phyloP scores from a whole-genome alignment of 129 eudicot species.

The Erigeron canadensis region DNA sequence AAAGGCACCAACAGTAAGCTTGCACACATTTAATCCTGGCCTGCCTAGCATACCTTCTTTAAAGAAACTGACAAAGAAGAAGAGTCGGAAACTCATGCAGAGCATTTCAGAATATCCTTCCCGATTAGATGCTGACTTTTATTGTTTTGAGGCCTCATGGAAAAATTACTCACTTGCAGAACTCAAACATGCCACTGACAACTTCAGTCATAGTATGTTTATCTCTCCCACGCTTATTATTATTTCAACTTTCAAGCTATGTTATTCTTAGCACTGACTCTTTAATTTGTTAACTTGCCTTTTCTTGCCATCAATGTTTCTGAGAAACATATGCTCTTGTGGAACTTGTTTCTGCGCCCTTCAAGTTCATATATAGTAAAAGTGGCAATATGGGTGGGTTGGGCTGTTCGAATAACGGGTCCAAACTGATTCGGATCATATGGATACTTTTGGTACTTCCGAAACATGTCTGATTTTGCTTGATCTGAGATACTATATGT shows the following conservation, averaged over 20 bases:
- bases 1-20: slow-evolving; percentile 54
- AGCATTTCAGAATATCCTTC: slow-evolving; percentile 50
- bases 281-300: neutral
- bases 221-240: neutral
- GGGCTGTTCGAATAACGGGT: too few relatives aligned
- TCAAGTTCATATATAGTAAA: too few relatives aligned
- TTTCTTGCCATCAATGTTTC: neutral
- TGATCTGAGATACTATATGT: too few relatives aligned
- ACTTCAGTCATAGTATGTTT: slow-evolving; percentile 60
- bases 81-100: slow-evolving; percentile 38
- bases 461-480: too few relatives aligned
- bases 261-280: neutral
- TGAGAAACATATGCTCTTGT: too few relatives aligned
- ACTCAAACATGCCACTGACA: slow-evolving; percentile 56
- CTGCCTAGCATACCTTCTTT: slow-evolving; percentile 54
- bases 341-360: too few relatives aligned
- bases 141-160: slow-evolving; percentile 79
- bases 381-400: too few relatives aligned
- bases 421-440: too few relatives aligned
- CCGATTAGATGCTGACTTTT: slow-evolving; percentile 47
- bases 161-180: slow-evolving; percentile 61
- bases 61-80: slow-evolving; percentile 63
- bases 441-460: too few relatives aligned
- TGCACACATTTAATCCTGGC: slow-evolving; percentile 43
- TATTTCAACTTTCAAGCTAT: neutral